phyloP scores from a whole-genome alignment of 495 filamentous ascomycete genomes.

The Aspergillus asperescens region DNA sequence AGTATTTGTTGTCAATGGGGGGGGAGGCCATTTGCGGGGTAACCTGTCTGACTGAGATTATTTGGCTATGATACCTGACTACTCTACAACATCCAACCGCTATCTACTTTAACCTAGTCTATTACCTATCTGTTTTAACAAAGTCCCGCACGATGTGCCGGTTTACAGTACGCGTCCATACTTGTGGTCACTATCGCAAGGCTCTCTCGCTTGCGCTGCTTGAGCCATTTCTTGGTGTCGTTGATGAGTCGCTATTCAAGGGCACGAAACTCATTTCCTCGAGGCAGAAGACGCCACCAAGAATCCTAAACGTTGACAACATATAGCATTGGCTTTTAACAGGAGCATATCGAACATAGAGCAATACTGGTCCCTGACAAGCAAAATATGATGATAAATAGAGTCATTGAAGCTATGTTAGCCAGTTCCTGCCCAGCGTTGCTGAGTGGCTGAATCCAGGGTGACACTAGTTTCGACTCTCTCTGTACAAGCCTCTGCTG shows the following conservation, averaged over 20 bases:
- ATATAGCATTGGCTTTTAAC: conserved; percentile 6
- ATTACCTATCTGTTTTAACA: no score
- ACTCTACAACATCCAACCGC: no score
- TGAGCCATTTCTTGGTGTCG: conserved; percentile 2
- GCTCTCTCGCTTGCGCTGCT: conserved; percentile 4
- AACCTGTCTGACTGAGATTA: no score
- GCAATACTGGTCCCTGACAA: background rate
- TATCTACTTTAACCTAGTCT: no score
- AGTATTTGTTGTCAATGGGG: no score
- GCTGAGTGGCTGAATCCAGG: background rate
- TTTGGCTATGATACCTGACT: no score
- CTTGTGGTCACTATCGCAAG: no score
- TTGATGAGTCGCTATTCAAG: conserved; percentile 11
- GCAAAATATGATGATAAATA: conserved; percentile 6
- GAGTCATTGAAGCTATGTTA: background rate
- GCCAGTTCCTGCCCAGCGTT: background rate
- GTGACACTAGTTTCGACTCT: no score
- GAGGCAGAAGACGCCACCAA: conserved; percentile 9
- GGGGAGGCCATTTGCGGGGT: no score
- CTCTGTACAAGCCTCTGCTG: no score
- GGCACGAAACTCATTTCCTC: conserved; percentile 1
- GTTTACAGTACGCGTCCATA: no score
- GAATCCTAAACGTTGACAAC: conserved; percentile 1
- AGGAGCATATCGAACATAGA: background rate
- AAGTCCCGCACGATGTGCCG: no score